phyloP scores from a whole-genome alignment of 2,329 filamentous ascomycete species.

The Venturia pyrina region DNA sequence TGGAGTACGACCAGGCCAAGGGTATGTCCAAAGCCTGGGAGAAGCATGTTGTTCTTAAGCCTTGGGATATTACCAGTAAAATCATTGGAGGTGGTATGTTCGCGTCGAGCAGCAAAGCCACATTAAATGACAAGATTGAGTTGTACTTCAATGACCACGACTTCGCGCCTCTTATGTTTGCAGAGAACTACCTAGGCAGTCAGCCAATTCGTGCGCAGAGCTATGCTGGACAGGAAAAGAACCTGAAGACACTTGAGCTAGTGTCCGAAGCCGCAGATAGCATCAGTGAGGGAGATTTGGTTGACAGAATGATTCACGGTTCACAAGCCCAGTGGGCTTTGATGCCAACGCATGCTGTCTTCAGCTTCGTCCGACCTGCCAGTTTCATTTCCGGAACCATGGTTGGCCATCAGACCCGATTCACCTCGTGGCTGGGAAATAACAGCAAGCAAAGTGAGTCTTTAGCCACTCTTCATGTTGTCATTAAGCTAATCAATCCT shows the following conservation, averaged over 20 bases:
- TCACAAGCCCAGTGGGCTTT: conserved; percentile 97
- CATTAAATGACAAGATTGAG: conserved; percentile 94
- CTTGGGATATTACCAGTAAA: conserved; percentile 95
- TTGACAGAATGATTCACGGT: conserved; percentile 97
- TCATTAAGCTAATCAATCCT: conserved; percentile 16
- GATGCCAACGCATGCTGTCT: conserved; percentile 93
- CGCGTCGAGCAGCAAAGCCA: conserved; percentile 68
- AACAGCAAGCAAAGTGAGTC: conserved; percentile 72
- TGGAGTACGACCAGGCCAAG: conserved; percentile 80
- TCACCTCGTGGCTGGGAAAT: conserved; percentile 89
- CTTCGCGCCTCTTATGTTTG: conserved; percentile 93
- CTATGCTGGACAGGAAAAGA: conserved; percentile 57
- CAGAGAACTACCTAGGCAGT: conserved; percentile 91
- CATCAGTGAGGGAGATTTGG: conserved; percentile 92
- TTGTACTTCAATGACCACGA: conserved; percentile 99
- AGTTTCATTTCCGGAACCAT: conserved; percentile 78
- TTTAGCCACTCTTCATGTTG: background rate
- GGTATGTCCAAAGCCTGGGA: conserved; percentile 97
- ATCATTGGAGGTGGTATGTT: conserved; percentile 85
- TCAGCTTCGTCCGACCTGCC: conserved; percentile 86
- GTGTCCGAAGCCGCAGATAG: conserved; percentile 83
- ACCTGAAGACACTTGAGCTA: conserved; percentile 75
- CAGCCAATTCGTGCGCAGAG: conserved; percentile 58
- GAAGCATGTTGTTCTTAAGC: conserved; percentile 92
- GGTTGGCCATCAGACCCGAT: conserved; percentile 53